Evolutionary conservation across 148 eudicot species (phyloP), one percentile per base, ranked within the genome.

Genomic region (Diospyros kaki): DNA sequence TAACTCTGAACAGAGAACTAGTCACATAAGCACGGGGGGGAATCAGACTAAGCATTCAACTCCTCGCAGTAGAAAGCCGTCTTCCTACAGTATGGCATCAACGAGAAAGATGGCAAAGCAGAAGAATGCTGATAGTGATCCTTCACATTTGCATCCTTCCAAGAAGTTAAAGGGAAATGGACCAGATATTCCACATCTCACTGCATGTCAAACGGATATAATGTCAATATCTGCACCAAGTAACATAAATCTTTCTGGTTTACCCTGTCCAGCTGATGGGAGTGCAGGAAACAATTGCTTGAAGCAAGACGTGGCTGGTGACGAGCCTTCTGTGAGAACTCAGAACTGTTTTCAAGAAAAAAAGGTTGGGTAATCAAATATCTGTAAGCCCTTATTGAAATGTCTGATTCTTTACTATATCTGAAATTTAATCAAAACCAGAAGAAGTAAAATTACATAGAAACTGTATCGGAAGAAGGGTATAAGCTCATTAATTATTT

Each of bases 81-180:
- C 79, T 28, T 43, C 17, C 40, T 53, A 51, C 68, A 75, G 66
- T 44, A 69, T 62, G 18, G 40, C 65, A 15, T 62, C 75, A 12
- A 51, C 61, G 73, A 73, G 71, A 51, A 76, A 72, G 45, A 84
- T 54, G 68, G 72, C 51, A 11, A 78, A 62, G 46, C 76, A 60
- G 72, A 42, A 62, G 64, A 73, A 46, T 50, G 51, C 53, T 53
- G 58, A 66, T 58, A 61, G 59, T 40, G 38, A 58, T 53, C 52
- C 8, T 43, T 12, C 63, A 43, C 39, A 9, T 59, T 64, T 51
- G 15, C 75, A 77, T 52, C 77, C 79, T 73, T 54, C n/a, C 8
- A 74, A 76, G 69, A 82, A 73, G 72, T 53, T 55, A 40, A 78
- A 75, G 75, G 83, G 82, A 65, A 65, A 38, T 68, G 64, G 40